These are phyloP conservation scores for Xylaria sp. DNA, from an alignment of 2,329 filamentous ascomycete genomes.

Conservation along the genomic window DNA sequence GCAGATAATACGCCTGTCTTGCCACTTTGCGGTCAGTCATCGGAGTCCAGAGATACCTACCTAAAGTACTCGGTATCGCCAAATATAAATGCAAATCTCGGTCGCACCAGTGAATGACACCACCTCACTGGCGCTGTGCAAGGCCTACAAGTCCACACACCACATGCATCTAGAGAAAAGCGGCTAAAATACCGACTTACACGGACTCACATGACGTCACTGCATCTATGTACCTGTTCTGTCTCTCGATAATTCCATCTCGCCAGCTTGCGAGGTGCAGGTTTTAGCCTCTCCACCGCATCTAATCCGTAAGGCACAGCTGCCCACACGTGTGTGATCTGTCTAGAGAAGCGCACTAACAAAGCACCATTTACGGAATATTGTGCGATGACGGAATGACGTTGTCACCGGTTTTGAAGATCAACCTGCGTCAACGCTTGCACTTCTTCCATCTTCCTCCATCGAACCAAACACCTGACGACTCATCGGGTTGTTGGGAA, in stretches of 20 bases:
- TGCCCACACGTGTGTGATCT: not conserved
- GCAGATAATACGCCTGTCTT: not conserved
- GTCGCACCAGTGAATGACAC: too few relatives aligned
- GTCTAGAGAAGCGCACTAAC: not conserved
- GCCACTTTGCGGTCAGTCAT: not conserved
- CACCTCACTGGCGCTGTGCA: too few relatives aligned
- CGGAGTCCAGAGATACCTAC: too few relatives aligned
- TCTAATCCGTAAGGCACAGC: too few relatives aligned
- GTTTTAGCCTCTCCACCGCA: not conserved
- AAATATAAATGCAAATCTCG: too few relatives aligned
- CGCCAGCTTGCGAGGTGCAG: not conserved
- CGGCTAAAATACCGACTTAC: too few relatives aligned
- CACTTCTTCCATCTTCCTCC: not conserved
- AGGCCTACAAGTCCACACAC: too few relatives aligned
- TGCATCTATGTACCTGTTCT: not conserved
- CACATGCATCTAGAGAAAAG: too few relatives aligned
- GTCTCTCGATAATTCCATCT: not conserved
- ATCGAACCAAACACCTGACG: not conserved
- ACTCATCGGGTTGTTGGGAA: not conserved
- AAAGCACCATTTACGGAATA: not conserved
- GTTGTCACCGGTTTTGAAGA: not conserved
- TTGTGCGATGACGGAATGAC: not conserved
- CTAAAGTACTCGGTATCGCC: too few relatives aligned
- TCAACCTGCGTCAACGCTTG: not conserved
- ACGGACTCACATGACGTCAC: too few relatives aligned